Evolutionary conservation across 768 basidiomycete species (phyloP).

Genomic region (Leccinellum luteum): DNA sequence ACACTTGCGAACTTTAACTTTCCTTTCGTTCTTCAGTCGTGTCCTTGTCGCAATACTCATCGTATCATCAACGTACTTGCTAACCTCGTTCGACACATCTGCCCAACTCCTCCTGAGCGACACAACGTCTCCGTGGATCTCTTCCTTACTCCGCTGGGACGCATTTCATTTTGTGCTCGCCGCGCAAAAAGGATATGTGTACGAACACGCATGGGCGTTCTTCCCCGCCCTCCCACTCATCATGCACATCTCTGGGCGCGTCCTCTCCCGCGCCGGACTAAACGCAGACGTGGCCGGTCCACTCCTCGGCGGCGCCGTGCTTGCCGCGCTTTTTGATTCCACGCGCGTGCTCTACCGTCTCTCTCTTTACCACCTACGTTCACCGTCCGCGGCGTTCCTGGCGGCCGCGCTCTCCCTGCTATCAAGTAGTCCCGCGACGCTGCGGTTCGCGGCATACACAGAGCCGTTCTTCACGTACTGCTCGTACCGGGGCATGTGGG

Average conservation of each 20-base stretch:
- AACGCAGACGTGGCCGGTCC: slow-evolving; percentile 18
- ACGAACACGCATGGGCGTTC: slow-evolving; percentile 89
- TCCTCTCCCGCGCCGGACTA: slow-evolving; percentile 15
- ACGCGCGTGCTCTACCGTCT: slow-evolving; percentile 54
- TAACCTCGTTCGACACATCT: slow-evolving; percentile 29
- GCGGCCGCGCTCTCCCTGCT: slow-evolving; percentile 69
- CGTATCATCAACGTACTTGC: slow-evolving; percentile 15
- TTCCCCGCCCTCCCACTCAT: slow-evolving; percentile 65
- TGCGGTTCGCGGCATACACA: slow-evolving; percentile 69
- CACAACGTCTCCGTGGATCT: slow-evolving; percentile 16
- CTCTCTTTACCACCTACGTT: slow-evolving; percentile 54
- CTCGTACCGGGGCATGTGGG: slow-evolving; percentile 55
- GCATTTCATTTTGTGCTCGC: slow-evolving; percentile 75
- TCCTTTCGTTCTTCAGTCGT: slow-evolving; percentile 23
- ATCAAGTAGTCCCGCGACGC: slow-evolving; percentile 74
- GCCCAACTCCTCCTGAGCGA: slow-evolving; percentile 20
- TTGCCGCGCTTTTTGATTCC: slow-evolving; percentile 40
- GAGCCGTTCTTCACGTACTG: slow-evolving; percentile 87
- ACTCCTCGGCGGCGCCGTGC: slow-evolving; percentile 37
- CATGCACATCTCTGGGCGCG: slow-evolving; percentile 39
- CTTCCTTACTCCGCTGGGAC: slow-evolving; percentile 78
- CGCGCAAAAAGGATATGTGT: slow-evolving; percentile 53
- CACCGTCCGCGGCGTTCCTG: slow-evolving; percentile 57
- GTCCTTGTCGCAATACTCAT: slow-evolving; percentile 18
- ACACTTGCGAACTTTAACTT: slow-evolving; percentile 23